A percentile compares a stretch with the other conserved stretches of the same genome.
Conservation (phyloP, 306 rosid species). For the Citrullus mucosospermus region DNA sequence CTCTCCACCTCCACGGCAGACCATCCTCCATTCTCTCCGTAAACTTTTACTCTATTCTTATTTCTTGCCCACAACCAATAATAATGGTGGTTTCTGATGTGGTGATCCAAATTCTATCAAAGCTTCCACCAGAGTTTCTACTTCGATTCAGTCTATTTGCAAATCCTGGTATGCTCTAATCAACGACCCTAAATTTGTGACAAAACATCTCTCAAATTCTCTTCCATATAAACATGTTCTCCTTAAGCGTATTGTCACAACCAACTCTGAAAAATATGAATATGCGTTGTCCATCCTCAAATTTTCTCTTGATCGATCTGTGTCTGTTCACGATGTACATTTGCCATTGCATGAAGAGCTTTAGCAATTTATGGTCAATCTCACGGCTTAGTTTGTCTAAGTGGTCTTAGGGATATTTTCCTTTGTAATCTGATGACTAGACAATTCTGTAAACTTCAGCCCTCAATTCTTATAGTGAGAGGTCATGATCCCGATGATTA, state of each 20-base stretch:
- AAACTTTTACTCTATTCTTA: no score
- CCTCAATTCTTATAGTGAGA: no score
- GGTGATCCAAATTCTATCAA: neutral
- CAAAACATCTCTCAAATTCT: neutral
- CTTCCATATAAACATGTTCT: neutral
- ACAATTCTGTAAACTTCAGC: no score
- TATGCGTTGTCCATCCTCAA: neutral
- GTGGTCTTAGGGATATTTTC: neutral
- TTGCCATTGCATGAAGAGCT: neutral
- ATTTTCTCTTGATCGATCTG: neutral
- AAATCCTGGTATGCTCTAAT: neutral
- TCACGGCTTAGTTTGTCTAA: neutral
- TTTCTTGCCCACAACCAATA: no score
- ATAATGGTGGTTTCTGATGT: neutral
- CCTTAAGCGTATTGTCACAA: neutral
- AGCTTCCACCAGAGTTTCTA: neutral
- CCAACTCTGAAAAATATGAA: neutral
- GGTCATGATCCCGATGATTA: no score
- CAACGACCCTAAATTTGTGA: neutral
- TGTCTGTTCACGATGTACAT: neutral
- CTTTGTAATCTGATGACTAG: neutral
- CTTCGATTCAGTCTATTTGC: neutral
- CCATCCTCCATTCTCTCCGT: no score
- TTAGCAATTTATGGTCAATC: neutral
- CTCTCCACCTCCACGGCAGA: no score